Conservation (phyloP, 768 basidiomycete species). For the Thelephora ganbajun region DNA sequence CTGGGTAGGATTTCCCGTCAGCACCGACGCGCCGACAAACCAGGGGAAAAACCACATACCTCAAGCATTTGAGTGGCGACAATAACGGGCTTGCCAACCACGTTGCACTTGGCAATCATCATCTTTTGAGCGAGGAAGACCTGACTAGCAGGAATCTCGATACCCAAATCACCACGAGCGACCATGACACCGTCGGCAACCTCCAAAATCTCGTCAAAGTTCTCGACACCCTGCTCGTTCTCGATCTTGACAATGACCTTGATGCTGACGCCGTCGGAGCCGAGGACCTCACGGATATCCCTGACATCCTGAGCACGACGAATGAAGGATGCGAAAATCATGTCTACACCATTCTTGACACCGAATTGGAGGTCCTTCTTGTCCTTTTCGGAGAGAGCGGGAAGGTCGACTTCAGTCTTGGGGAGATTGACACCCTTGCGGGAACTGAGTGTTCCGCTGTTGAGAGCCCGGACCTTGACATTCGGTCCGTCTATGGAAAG, state of each 20-base stretch:
- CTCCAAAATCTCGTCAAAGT: slow-evolving; percentile 96
- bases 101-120: slow-evolving; percentile 99
- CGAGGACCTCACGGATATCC: slow-evolving; percentile 88
- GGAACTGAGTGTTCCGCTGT: slow-evolving; percentile 86
- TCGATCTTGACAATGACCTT: slow-evolving; percentile 99
- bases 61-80: slow-evolving; percentile 99
- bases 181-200: slow-evolving; percentile 99
- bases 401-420: slow-evolving; percentile 94
- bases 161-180: slow-evolving; percentile 96
- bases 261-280: slow-evolving; percentile 88
- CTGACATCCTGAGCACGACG: slow-evolving; percentile 87
- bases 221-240: slow-evolving; percentile 96
- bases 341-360: slow-evolving; percentile 96
- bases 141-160: slow-evolving; percentile 98
- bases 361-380: slow-evolving; percentile 90
- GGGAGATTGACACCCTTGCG: slow-evolving; percentile 99
- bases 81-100: slow-evolving; percentile 94
- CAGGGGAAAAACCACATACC: slow-evolving; percentile 27
- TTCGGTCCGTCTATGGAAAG: slow-evolving; percentile 72
- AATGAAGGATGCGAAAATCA: slow-evolving; percentile 99
- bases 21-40: slow-evolving; percentile 5
- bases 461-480: slow-evolving; percentile 75
- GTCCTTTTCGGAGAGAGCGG: slow-evolving; percentile 96
- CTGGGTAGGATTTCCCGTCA: slow-evolving; percentile 22
- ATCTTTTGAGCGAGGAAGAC: slow-evolving; percentile 99